phyloP scores from a whole-genome alignment of 176 grass and related monocot species.

The Hordeum marinum region DNA sequence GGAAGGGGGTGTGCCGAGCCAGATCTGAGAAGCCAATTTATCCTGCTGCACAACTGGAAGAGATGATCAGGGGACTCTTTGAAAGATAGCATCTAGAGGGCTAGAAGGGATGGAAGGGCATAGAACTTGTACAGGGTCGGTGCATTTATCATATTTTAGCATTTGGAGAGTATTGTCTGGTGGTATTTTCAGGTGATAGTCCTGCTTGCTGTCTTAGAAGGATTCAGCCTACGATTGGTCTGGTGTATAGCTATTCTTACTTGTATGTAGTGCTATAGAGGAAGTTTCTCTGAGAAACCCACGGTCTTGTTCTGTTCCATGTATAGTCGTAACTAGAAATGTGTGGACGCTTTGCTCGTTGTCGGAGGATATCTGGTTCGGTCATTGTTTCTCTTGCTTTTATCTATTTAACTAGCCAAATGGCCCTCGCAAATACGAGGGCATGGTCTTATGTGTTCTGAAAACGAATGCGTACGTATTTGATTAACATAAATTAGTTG shows the following conservation, averaged over 20 bases:
- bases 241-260: neutral
- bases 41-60: neutral
- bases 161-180: neutral
- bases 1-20: neutral
- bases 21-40: neutral
- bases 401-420: too few species aligned
- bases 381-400: too few species aligned
- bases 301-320: neutral
- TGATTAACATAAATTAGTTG: too few species aligned
- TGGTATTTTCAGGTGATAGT: neutral
- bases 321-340: neutral
- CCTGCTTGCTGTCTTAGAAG: neutral
- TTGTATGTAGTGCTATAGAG: neutral
- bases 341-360: neutral
- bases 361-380: neutral
- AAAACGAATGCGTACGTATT: too few species aligned
- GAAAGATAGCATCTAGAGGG: neutral
- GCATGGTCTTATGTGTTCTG: too few species aligned
- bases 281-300: neutral
- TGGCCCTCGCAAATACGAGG: too few species aligned
- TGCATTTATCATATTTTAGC: neutral
- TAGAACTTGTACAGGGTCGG: too few species aligned
- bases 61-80: neutral
- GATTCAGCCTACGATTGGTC: neutral
- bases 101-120: too few species aligned